phyloP scores from a whole-genome alignment of 2,329 filamentous ascomycete species.

The Fragosphaeria purpurea region DNA sequence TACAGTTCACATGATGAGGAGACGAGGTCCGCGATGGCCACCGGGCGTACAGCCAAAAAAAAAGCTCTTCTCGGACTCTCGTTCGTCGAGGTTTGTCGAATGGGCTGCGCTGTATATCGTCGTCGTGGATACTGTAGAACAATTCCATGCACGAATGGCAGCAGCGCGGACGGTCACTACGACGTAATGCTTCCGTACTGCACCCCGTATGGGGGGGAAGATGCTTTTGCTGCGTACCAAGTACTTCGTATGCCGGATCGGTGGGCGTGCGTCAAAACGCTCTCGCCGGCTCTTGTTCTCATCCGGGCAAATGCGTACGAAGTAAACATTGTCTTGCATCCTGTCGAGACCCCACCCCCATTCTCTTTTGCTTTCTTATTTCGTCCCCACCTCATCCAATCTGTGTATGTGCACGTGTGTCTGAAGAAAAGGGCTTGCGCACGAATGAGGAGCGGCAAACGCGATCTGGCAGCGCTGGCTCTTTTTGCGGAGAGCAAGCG shows the following conservation, averaged over 20 bases:
- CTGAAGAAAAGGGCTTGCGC: not conserved
- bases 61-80: not conserved
- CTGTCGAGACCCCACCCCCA: too few relatives aligned
- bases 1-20: constrained; percentile 1
- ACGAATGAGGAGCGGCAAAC: constrained; percentile 3
- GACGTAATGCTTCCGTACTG: too few relatives aligned
- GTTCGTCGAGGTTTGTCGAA: not conserved
- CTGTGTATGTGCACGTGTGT: not conserved
- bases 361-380: too few relatives aligned
- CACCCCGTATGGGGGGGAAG: too few relatives aligned
- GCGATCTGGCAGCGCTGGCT: constrained; percentile 3
- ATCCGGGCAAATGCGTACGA: too few relatives aligned
- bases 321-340: too few relatives aligned
- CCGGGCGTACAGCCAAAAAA: not conserved
- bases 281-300: too few relatives aligned
- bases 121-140: too few relatives aligned
- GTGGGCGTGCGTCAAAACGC: too few relatives aligned
- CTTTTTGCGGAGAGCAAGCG: constrained; percentile 3
- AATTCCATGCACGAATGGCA: not conserved
- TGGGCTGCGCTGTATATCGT: too few relatives aligned
- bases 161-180: not conserved
- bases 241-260: too few relatives aligned
- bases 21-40: not conserved
- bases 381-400: not conserved
- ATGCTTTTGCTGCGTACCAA: too few relatives aligned